phyloP scores from a whole-genome alignment of 768 basidiomycete species.

The Lepiota brunneoincarnata region DNA sequence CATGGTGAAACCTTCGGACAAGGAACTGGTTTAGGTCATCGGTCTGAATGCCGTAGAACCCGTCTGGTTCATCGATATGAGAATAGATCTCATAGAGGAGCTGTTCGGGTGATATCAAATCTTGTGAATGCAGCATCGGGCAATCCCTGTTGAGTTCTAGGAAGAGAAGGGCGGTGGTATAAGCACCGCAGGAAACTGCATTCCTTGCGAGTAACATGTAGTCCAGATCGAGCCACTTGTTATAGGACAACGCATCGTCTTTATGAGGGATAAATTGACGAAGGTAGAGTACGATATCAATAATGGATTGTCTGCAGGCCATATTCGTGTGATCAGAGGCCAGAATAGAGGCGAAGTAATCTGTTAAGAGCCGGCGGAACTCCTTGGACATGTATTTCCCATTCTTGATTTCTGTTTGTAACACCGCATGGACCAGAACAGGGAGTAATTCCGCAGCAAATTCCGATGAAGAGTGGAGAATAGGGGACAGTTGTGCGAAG shows the following conservation, averaged over 20 bases:
- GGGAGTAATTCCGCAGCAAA: conserved; percentile 75
- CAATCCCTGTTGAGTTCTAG: conserved; percentile 75
- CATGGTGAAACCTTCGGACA: conserved; percentile 86
- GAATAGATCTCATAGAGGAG: conserved; percentile 91
- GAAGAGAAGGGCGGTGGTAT: conserved; percentile 88
- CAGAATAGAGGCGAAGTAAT: conserved; percentile 59
- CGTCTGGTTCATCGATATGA: conserved; percentile 96
- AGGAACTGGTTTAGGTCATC: conserved; percentile 77
- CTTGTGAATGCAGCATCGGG: conserved; percentile 21
- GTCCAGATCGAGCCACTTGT: conserved; percentile 82
- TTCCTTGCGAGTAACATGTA: conserved; percentile 67
- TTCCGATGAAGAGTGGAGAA: conserved; percentile 49
- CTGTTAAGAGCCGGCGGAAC: conserved; percentile 36
- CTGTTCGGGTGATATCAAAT: conserved; percentile 48
- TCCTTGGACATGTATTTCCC: conserved; percentile 16
- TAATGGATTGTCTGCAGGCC: conserved; percentile 54
- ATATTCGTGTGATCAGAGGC: conserved; percentile 31
- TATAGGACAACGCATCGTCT: conserved; percentile 45
- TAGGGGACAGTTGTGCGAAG: conserved; percentile 63
- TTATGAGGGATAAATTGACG: conserved; percentile 58
- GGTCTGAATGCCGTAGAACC: conserved; percentile 92
- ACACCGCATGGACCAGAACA: conserved; percentile 66
- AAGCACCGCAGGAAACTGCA: conserved; percentile 77
- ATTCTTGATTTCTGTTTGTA: conserved; percentile 34
- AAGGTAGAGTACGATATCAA: conserved; percentile 78